Base-by-base conservation (phyloP, 2,329 filamentous ascomycete genomes). In the Zymoseptoria brevis region DNA sequence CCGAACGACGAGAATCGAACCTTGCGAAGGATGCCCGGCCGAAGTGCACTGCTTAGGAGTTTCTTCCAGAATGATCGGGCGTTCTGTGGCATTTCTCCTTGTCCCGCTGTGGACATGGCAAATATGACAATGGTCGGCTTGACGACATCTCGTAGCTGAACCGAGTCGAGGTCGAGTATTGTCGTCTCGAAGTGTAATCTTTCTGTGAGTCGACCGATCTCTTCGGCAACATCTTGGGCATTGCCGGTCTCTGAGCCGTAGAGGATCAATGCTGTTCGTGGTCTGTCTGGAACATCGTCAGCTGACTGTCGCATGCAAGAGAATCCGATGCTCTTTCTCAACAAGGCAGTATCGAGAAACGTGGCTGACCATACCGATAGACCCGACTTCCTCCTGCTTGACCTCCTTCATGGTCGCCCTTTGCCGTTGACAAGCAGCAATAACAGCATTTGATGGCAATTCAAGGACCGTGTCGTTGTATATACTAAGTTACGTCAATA, bases 201-300 rank as follows among this genome's bases (percentile, higher is more conserved):
- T 75, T 93, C 86, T 41, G 85, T 82, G 64, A 89, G 75, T 49
- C 86, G 81, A 48, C 87, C 89, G 62, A 97, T 78, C 72, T 96
- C 90, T 69, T 90, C 86, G 19, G 94, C 93, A 63, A 93, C 84
- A 75, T 97, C 93, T 74, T 96, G 89, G 57, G 90, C 87, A 71
- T 94, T 96, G 58, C 94, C 94, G 21, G 92, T 97, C 77, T 99
- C 94, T 48, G 93, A 95, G 57, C 90, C 94, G 75, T 96, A 99
- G 35, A 96, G 81, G 59, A 99, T 81, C 65, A 96, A 82, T 55
- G 82, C 84, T 50, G 77, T 81, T 66, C 81, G 67, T 21, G 54
- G 45, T 56, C 53, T 22, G 30, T 13, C 22, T 21, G 21, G 24
- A 9, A 45, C 35, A 19, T 49, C 19, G 57, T 58, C 45, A 21